Percentiles rank a stretch among this genome's conserved stretches.
phyloP scores from a whole-genome alignment of 257 asterid genomes.

The Solanum infundibuliforme region DNA sequence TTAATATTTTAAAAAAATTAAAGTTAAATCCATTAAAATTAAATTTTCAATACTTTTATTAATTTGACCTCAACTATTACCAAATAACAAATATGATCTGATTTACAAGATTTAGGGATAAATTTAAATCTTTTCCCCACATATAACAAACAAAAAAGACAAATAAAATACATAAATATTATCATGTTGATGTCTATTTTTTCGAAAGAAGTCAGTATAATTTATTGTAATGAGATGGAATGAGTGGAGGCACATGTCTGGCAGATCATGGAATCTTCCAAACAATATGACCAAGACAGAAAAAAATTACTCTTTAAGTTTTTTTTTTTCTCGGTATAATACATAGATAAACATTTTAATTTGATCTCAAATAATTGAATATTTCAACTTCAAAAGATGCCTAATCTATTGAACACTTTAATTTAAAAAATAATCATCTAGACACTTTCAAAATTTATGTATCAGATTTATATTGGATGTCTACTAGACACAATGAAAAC shows the following conservation, averaged over 20 bases:
- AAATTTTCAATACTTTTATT: too few species aligned
- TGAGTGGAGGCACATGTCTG: background rate
- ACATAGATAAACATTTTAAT: background rate
- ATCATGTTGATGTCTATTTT: background rate
- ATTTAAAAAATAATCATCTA: too few species aligned
- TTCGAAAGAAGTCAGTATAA: background rate
- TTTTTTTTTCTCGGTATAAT: too few species aligned
- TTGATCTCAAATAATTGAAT: too few species aligned
- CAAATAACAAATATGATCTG: too few species aligned
- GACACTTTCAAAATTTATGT: accelerated
- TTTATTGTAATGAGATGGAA: background rate
- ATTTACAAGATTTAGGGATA: too few species aligned
- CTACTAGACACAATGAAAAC: too few species aligned
- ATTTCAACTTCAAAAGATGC: background rate
- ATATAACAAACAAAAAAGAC: background rate
- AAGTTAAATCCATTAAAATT: too few species aligned
- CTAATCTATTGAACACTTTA: background rate
- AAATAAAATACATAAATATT: too few species aligned
- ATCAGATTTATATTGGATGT: too few species aligned
- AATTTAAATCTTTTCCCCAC: background rate
- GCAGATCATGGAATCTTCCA: background rate
- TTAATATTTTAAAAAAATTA: background rate
- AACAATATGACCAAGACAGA: background rate
- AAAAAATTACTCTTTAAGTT: background rate
- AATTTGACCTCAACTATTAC: background rate